Evolutionary conservation across 176 grass and related monocot species (phyloP).

Genomic region (Saccharum officinarum): DNA sequence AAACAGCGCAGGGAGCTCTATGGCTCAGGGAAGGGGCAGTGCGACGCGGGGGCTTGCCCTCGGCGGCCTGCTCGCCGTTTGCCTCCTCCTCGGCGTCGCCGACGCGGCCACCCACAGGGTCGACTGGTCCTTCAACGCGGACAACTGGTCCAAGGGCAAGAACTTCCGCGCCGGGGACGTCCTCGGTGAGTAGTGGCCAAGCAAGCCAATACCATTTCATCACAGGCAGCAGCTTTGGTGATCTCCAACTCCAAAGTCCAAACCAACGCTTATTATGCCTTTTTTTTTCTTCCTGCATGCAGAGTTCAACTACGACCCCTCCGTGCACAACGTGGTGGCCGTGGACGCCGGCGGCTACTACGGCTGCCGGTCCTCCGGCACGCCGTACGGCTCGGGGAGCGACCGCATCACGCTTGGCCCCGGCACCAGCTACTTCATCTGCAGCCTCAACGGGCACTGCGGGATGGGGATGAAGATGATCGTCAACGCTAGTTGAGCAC

Average conservation of each 20-base stretch:
- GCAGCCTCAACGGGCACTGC: constrained; percentile 65
- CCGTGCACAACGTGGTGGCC: constrained; percentile 68
- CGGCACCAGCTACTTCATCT: constrained; percentile 83
- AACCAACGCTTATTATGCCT: not conserved
- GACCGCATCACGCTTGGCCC: constrained; percentile 53
- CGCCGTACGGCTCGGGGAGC: constrained; percentile 52
- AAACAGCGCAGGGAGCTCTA: not conserved
- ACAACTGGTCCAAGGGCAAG: constrained; percentile 56
- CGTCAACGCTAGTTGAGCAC: constrained; percentile 43
- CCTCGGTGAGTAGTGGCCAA: constrained; percentile 44
- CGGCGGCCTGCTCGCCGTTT: constrained; percentile 35
- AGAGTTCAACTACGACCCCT: constrained; percentile 75
- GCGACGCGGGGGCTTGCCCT: constrained; percentile 41
- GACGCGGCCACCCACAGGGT: constrained; percentile 57
- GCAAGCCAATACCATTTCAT: not conserved
- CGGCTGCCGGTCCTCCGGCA: constrained; percentile 51
- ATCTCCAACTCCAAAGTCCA: not conserved
- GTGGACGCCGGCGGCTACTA: constrained; percentile 60
- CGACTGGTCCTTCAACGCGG: constrained; percentile 59
- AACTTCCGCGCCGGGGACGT: constrained; percentile 63
- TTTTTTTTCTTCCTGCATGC: not conserved
- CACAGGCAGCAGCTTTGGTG: not conserved
- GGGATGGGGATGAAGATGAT: constrained; percentile 71
- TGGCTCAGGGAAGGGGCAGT: constrained; percentile 81
- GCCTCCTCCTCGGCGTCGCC: constrained; percentile 33